Conservation (phyloP, 441 rosid genomes). For the Gossypium trilobum region DNA sequence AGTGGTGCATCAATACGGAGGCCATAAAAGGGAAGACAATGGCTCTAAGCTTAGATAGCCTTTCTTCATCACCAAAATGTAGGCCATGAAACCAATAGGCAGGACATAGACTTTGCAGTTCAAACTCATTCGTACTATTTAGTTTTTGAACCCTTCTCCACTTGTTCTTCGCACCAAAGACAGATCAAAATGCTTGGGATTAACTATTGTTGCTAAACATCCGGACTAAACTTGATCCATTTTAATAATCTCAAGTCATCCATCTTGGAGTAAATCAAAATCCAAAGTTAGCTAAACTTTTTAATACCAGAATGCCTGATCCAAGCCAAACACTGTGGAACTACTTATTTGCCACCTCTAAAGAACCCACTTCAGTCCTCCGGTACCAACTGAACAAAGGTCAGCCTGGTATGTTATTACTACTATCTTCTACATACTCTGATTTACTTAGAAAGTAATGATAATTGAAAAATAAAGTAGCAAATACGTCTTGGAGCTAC, state of each 20-base stretch:
- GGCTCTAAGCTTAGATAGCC: slow-evolving; percentile 52
- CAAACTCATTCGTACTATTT: slow-evolving; percentile 27
- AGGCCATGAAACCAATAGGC: slow-evolving; percentile 20
- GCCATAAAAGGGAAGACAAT: slow-evolving; percentile 38
- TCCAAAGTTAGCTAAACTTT: not conserved
- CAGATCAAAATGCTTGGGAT: not conserved
- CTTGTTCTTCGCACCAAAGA: not conserved
- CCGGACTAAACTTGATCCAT: not conserved
- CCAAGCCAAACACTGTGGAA: not conserved
- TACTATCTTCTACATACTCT: not conserved
- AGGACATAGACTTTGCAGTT: slow-evolving; percentile 17
- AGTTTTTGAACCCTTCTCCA: not conserved
- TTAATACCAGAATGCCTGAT: not conserved
- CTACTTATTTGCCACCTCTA: not conserved
- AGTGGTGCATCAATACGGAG: slow-evolving; percentile 49
- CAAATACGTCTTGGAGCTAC: not conserved
- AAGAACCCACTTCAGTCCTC: not conserved
- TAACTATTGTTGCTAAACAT: not conserved
- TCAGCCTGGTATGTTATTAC: not conserved
- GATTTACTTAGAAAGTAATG: not conserved
- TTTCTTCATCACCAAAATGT: slow-evolving; percentile 38
- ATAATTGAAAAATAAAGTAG: not conserved
- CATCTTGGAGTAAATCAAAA: not conserved
- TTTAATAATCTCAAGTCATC: not conserved
- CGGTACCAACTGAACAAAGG: not conserved